Evolutionary conservation across 208 protist species (phyloP), one percentile per base, ranked within the genome.

Genomic region (Trypanosoma vivax): DNA sequence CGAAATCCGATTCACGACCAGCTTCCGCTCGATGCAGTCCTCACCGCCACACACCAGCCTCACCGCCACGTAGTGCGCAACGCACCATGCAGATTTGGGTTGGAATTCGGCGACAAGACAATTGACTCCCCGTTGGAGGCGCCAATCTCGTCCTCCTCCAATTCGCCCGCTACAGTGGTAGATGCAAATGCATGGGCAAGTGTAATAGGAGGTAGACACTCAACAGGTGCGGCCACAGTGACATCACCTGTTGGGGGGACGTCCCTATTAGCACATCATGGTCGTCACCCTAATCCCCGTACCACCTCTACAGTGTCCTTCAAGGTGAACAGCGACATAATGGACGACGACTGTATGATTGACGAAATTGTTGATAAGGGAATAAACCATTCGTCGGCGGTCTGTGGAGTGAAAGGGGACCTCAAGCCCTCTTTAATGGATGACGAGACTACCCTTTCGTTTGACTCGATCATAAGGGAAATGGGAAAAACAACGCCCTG

Each of bases 1-100:
- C 70, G 79, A 29, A 91, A 76, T 38, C 77, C 76, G 10, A 91
- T 91, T 33, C 76, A 88, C 50, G 83, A 84, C 31, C 79, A 86
- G 45, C 65, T 75, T 41, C 61, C 67, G 3, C 46, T 77, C 19
- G 83, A 91, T 52, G 83, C 79, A 18, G 52, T 78, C 21, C 54
- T 84, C 37, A 31, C 28, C 14, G 41, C 13, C n/a, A 38, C 19
- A 23, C 39, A 49, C 14, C 33, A 57, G 2, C 25, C 52, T 16
- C 46, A 33, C 14, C 25, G 42, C 18, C 29, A 50, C 25, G 51
- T 78, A 6, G 23, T 78, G 39, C 62, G 60, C 16, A 60, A 63
- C 33, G 47, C 35, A 19, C 62, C 54, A 2, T 80, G 67, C 60
- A 49, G 54, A 11, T 80, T 76, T 49, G 73, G 67, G 16, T n/a